Percentiles rank a stretch among this genome's conserved stretches.
Conservation (phyloP, 2,329 filamentous ascomycete genomes). For the Sporothrix mexicana region DNA sequence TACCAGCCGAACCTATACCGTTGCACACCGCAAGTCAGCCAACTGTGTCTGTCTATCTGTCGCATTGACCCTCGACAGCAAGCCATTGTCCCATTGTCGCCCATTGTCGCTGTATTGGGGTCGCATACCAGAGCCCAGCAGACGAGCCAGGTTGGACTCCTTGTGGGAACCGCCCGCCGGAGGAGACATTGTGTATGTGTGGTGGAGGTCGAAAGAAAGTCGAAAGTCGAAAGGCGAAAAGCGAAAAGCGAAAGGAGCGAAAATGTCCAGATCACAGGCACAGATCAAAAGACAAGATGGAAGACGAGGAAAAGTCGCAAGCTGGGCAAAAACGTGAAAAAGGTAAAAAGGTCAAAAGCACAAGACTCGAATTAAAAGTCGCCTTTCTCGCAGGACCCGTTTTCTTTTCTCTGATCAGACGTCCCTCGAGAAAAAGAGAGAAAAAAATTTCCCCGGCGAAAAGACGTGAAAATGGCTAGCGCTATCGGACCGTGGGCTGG, state of each 20-base stretch:
- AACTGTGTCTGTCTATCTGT: constrained; percentile 11
- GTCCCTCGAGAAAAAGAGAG: not conserved
- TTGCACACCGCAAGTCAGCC: constrained; percentile 37
- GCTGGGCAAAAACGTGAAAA: constrained; percentile 4
- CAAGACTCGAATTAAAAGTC: not conserved
- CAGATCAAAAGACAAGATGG: not conserved
- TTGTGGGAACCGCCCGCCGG: constrained; percentile 62
- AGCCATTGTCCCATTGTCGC: not conserved
- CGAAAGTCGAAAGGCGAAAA: not conserved
- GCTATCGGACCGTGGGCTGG: constrained; percentile 32
- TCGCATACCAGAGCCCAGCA: constrained; percentile 83
- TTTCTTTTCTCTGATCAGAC: too few species aligned
- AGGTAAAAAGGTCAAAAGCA: not conserved
- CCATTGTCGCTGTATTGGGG: not conserved
- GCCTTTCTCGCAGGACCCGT: constrained; percentile 14
- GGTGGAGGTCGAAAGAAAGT: constrained; percentile 3
- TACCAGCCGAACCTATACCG: constrained; percentile 79
- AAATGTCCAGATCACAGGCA: constrained; percentile 1
- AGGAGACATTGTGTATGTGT: constrained; percentile 62
- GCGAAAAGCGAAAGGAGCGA: not conserved
- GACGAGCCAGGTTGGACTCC: constrained; percentile 86
- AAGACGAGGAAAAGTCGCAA: not conserved
- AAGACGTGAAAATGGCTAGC: constrained; percentile 31
- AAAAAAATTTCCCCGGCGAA: constrained; percentile 34
- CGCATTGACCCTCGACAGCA: not conserved